Evolutionary conservation across 441 rosid species (phyloP), one percentile per base, ranked within the genome.

Genomic region (Euphorbia schlechtendalii): DNA sequence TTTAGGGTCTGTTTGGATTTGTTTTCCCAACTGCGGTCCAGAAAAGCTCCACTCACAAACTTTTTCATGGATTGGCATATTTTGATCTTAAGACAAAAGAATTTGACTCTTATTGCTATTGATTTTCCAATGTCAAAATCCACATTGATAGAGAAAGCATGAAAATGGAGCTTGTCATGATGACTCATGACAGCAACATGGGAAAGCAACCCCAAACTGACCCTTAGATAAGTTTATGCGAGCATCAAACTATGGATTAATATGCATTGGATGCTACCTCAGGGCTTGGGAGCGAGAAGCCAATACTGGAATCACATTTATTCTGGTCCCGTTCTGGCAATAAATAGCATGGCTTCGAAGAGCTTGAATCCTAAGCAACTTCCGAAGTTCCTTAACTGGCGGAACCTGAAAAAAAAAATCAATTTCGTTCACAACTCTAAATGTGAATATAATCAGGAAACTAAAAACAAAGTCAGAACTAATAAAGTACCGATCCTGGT

Each of bases 261-360:
- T 17, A 38, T 30, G 20, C 18, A 27, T 4, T n/a, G 56, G 60
- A 57, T n/a, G 53, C n/a, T 78, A 94, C 99, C 99, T 88, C 43
- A 95, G 87, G 53, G 97, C 97, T 80, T 92, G 99, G 69, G 87
- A 74, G 3, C 99, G 97, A 36, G 99, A 95, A 61, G 99, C 97
- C 70, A 82, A 72, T 54, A 88, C 95, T 0, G 99, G 99, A 62
- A 95, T 84, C 25, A 95, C 94, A 73, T 95, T 92, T 59, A 95
- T 78, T 81, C 97, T 78, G 69, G 79, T 61, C 54, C 96, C 91
- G 69, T 80, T 87, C 75, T 88, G 96, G 68, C 97, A 85, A 77
- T 85, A 89, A 69, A 95, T 74, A 30, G 71, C 91, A 77, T 92
- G 96, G 65, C 96, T 85, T 62, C 99, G 89, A 13, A 95, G 84